These are phyloP conservation scores for Quercus lobata DNA, from an alignment of 331 rosid genomes.

Conservation along the genomic window DNA sequence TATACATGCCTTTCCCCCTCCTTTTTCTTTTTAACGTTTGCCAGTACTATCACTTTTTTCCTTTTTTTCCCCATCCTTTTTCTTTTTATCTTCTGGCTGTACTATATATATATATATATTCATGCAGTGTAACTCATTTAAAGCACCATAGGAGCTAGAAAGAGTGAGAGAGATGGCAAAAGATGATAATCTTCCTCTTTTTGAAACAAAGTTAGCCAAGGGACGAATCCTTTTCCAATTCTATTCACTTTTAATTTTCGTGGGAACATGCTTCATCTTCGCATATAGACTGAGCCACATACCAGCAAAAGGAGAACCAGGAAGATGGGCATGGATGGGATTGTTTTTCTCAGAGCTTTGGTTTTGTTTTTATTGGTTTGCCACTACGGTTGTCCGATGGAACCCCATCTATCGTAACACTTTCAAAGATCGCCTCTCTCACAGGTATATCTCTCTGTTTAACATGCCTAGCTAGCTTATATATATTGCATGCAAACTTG, in stretches of 20 bases:
- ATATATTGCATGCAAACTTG: too few species aligned
- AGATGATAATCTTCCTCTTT: conserved; percentile 27
- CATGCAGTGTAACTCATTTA: background rate
- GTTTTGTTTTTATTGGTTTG: conserved; percentile 77
- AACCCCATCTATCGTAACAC: conserved; percentile 47
- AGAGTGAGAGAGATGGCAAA: conserved; percentile 17
- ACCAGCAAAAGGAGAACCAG: conserved; percentile 21
- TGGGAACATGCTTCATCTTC: conserved; percentile 62
- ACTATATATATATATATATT: too few species aligned
- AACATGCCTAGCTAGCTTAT: background rate
- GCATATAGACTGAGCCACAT: conserved; percentile 44
- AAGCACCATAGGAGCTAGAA: background rate
- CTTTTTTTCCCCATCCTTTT: too few species aligned
- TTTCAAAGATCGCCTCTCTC: conserved; percentile 52
- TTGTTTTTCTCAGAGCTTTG: conserved; percentile 65
- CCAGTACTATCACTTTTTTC: too few species aligned
- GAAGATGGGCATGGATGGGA: conserved; percentile 62
- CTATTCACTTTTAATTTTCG: conserved; percentile 41
- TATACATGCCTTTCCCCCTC: too few species aligned
- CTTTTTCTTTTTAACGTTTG: too few species aligned
- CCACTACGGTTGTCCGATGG: conserved; percentile 64
- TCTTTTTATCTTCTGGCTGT: too few species aligned
- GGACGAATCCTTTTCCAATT: conserved; percentile 36
- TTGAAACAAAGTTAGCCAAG: conserved; percentile 46
- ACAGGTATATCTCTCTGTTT: conserved; percentile 31